phyloP scores from a whole-genome alignment of 2,329 filamentous ascomycete genomes.

The Aspergillus jensenii region DNA sequence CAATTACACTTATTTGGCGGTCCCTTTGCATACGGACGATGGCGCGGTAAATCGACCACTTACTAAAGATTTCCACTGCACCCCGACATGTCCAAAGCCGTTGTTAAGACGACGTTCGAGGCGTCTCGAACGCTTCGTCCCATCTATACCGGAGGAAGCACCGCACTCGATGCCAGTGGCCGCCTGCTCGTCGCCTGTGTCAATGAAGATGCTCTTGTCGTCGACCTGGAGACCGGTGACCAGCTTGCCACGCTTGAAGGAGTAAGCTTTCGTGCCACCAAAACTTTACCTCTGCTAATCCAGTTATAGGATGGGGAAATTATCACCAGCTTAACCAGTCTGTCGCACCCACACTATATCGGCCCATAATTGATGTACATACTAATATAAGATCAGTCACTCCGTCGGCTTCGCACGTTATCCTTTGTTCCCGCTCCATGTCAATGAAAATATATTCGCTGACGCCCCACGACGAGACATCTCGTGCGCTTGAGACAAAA shows the following conservation, averaged over 20 bases:
- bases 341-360: constrained; percentile 16
- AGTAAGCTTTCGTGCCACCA: constrained; percentile 51
- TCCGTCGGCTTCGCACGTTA: constrained; percentile 80
- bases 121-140: constrained; percentile 79
- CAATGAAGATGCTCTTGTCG: constrained; percentile 88
- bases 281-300: constrained; percentile 14
- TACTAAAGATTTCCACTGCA: background rate
- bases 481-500: constrained; percentile 61
- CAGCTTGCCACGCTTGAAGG: constrained; percentile 86
- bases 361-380: background rate
- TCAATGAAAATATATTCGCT: constrained; percentile 91
- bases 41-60: constrained; percentile 16
- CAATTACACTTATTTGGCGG: constrained; percentile 18
- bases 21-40: constrained; percentile 16
- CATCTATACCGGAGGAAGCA: constrained; percentile 88
- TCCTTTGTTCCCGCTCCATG: constrained; percentile 90
- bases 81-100: constrained; percentile 51
- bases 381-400: constrained; percentile 61
- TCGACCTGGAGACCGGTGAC: constrained; percentile 77
- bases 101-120: constrained; percentile 84
- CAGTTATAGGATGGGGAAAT: constrained; percentile 62
- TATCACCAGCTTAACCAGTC: constrained; percentile 47
- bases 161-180: constrained; percentile 78
- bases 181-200: constrained; percentile 82
- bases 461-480: constrained; percentile 55